Conservation (phyloP, 352 stramenopile species). For the Pythium pyrilobum region DNA sequence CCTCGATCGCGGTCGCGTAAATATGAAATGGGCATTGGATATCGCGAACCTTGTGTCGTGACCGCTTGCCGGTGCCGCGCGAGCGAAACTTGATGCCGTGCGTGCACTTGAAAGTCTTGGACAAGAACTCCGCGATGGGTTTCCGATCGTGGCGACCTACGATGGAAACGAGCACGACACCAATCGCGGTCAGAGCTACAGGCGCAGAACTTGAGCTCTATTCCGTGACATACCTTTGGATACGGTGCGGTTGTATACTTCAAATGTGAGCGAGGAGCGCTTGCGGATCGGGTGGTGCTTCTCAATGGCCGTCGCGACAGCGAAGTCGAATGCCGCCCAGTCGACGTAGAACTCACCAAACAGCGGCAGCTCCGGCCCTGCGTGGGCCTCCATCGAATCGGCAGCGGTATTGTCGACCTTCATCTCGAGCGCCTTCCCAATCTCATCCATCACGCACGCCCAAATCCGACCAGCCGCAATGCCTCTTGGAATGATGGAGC, state of each 20-base stretch:
- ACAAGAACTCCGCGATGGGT: slow-evolving; percentile 66
- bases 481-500: background rate
- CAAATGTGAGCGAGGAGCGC: slow-evolving; percentile 76
- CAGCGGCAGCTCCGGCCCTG: slow-evolving; percentile 24
- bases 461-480: background rate
- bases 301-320: slow-evolving; percentile 50
- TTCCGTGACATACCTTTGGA: slow-evolving; percentile 74
- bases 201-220: too few species aligned
- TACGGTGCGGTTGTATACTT: slow-evolving; percentile 85
- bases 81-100: slow-evolving; percentile 81
- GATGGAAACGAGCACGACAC: background rate
- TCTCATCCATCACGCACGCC: slow-evolving; percentile 17
- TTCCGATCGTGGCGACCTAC: slow-evolving; percentile 64
- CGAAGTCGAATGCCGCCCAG: slow-evolving; percentile 62
- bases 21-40: slow-evolving; percentile 78
- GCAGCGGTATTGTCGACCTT: background rate
- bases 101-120: slow-evolving; percentile 83
- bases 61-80: slow-evolving; percentile 56
- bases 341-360: slow-evolving; percentile 77
- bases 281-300: slow-evolving; percentile 76
- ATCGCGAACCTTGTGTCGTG: slow-evolving; percentile 64
- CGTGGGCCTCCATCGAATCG: background rate
- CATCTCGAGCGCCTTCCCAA: slow-evolving; percentile 16
- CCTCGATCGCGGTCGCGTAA: slow-evolving; percentile 68
- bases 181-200: too few species aligned